These are phyloP conservation scores for Penicillium capsulatum DNA, from an alignment of 2,329 filamentous ascomycete genomes.

Conservation along the genomic window DNA sequence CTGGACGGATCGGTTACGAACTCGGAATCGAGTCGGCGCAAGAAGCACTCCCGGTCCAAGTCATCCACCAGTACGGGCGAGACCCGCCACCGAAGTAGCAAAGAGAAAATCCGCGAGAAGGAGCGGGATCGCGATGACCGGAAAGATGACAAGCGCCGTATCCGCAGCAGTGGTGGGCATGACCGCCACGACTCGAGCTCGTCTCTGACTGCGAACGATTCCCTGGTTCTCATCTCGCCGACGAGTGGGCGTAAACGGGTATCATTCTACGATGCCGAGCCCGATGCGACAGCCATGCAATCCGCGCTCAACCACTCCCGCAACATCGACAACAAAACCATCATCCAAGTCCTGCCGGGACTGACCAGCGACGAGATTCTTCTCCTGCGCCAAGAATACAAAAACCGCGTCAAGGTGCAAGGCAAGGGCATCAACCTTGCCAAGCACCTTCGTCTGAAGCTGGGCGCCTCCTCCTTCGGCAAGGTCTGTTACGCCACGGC, in stretches of 20 bases:
- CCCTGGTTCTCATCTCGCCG: slow-evolving; percentile 42
- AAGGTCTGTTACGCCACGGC: slow-evolving; percentile 90
- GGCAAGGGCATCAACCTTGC: slow-evolving; percentile 49
- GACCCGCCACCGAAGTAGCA: slow-evolving; percentile 14
- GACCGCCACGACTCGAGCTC: slow-evolving; percentile 24
- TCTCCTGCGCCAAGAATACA: slow-evolving; percentile 83
- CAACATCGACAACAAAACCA: slow-evolving; percentile 62
- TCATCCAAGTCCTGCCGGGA: slow-evolving; percentile 79
- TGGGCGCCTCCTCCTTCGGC: slow-evolving; percentile 60
- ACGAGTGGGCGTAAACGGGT: slow-evolving; percentile 56
- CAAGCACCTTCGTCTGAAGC: slow-evolving; percentile 48
- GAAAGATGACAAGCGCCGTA: slow-evolving; percentile 26
- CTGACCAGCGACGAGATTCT: slow-evolving; percentile 85
- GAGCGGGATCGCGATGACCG: slow-evolving; percentile 28
- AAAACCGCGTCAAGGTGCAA: slow-evolving; percentile 70
- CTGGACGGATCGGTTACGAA: slow-evolving; percentile 29
- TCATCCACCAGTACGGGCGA: slow-evolving; percentile 20
- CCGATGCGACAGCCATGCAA: slow-evolving; percentile 55
- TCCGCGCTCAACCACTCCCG: slow-evolving; percentile 66
- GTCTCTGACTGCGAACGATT: slow-evolving; percentile 29
- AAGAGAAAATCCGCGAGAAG: slow-evolving; percentile 19
- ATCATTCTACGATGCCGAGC: slow-evolving; percentile 76
- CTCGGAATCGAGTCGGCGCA: slow-evolving; percentile 27
- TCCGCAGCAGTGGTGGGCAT: slow-evolving; percentile 23
- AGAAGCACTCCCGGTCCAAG: slow-evolving; percentile 26